These are phyloP conservation scores for Aegilops sharonensis DNA, from an alignment of 176 grass and related monocot species.

Conservation along the genomic window DNA sequence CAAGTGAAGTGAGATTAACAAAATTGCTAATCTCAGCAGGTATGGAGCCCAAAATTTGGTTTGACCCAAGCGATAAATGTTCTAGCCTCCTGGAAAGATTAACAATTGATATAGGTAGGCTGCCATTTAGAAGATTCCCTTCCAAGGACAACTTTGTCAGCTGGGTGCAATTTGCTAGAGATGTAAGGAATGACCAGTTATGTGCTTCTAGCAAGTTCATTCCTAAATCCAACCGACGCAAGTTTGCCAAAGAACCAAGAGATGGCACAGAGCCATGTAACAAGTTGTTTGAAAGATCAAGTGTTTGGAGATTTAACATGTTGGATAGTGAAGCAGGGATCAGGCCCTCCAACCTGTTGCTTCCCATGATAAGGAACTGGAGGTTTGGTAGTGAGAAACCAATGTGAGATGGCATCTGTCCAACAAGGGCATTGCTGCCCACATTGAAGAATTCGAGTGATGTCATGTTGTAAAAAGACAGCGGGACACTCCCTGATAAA, in stretches of 20 bases:
- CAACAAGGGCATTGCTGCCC: slow-evolving; percentile 24
- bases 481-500: slow-evolving; percentile 2
- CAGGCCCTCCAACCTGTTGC: background rate
- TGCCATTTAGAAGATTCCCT: slow-evolving; percentile 1
- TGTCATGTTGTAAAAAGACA: slow-evolving; percentile 7
- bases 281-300: background rate
- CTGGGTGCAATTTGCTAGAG: background rate
- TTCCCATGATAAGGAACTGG: too few relatives aligned
- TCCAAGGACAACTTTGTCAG: background rate
- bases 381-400: slow-evolving; percentile 2
- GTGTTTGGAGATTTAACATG: slow-evolving; percentile 10
- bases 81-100: slow-evolving; percentile 34
- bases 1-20: slow-evolving; percentile 29
- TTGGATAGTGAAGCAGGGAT: slow-evolving; percentile 18
- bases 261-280: background rate
- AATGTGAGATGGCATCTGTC: background rate
- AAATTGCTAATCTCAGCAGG: slow-evolving; percentile 30
- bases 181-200: background rate
- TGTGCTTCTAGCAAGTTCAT: background rate
- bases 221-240: background rate
- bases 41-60: slow-evolving; percentile 17
- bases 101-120: background rate
- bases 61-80: slow-evolving; percentile 8
- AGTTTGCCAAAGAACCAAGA: background rate
- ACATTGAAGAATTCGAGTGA: background rate